Evolutionary conservation across 495 filamentous ascomycete species (phyloP).

Genomic region (Hyaloscypha hepaticicola): DNA sequence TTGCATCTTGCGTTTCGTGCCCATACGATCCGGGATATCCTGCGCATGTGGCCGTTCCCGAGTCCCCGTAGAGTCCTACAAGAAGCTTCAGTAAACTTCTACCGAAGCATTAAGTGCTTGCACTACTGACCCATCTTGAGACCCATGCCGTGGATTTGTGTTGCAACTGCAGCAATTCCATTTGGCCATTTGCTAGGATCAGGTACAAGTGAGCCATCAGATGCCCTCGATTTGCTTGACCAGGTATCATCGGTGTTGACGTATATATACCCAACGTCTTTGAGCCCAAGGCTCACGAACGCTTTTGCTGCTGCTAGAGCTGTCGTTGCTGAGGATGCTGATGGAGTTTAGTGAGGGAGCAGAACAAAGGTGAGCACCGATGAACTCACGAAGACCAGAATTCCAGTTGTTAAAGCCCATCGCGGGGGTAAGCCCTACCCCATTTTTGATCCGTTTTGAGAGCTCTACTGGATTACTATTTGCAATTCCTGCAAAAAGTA

Average conservation of each 20-base stretch:
- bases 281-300: slow-evolving; percentile 14
- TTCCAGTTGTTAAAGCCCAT: slow-evolving; percentile 14
- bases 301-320: slow-evolving; percentile 11
- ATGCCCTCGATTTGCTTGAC: not conserved
- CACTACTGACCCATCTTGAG: slow-evolving; percentile 31
- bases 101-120: not conserved
- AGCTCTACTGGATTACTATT: too few species aligned
- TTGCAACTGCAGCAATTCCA: slow-evolving; percentile 31
- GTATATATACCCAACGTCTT: slow-evolving; percentile 16
- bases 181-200: slow-evolving; percentile 30
- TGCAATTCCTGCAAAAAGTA: too few species aligned
- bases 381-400: not conserved
- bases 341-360: not conserved
- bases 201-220: slow-evolving; percentile 17
- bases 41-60: slow-evolving; percentile 12
- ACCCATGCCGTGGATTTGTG: slow-evolving; percentile 32
- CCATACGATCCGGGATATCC: slow-evolving; percentile 12
- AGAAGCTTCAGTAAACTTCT: not conserved
- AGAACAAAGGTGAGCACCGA: not conserved
- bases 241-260: slow-evolving; percentile 19
- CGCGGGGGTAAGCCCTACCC: slow-evolving; percentile 11
- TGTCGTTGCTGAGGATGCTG: slow-evolving; percentile 4
- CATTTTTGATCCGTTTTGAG: slow-evolving; percentile 9
- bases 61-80: slow-evolving; percentile 14
- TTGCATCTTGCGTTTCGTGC: slow-evolving; percentile 11